Base-by-base conservation (phyloP, 164 flowering plant species). In the Aristolochia californica region DNA sequence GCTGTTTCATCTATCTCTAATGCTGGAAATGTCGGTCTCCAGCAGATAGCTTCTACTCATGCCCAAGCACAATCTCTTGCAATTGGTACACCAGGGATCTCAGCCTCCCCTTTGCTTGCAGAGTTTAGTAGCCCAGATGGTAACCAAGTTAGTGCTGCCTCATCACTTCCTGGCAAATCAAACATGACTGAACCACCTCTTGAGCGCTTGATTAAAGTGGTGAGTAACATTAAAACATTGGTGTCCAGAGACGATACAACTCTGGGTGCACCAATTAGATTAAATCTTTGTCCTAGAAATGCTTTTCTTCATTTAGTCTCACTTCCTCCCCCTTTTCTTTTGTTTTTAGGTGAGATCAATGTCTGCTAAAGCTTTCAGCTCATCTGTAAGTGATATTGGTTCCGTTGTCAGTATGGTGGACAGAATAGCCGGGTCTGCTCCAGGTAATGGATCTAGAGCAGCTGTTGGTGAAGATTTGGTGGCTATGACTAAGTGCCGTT, bases 381-480 rank as follows among this genome's bases (percentile, higher is more conserved):
- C 83, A 14, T 68, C 99, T 22, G 90, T 84, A 52, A 70, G 77
- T 74, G 96, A 90, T 59, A 87, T 94, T 58, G 76, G 79, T 28
- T 84, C 93, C 28, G 91, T 90, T 49, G 83, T 88, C 14, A 83
- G 87, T 64, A 80, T 90, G 93, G 67, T 70, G 28, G 97, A 94
- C 67, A 71, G 88, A 62, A 83, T 85, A 53, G 95, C 93, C 24
- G 97, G 91, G 45, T 79, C 97, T n/a, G 93, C 93, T 16, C 97
- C 97, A n/a, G 96, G 88, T 15, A 87, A 83, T 77, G 99, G 97
- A 38, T 87, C 97, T 57, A 81, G 85, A 67, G 93, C 95, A 70
- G 85, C 95, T n/a, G 88, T 87, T 61, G 93, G 99, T 61, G 97
- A 90, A 74, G 97, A 90, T 78, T 70, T 90, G 76, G 96, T 79